Conservation (phyloP, 306 rosid species). For the Quercus cerris region DNA sequence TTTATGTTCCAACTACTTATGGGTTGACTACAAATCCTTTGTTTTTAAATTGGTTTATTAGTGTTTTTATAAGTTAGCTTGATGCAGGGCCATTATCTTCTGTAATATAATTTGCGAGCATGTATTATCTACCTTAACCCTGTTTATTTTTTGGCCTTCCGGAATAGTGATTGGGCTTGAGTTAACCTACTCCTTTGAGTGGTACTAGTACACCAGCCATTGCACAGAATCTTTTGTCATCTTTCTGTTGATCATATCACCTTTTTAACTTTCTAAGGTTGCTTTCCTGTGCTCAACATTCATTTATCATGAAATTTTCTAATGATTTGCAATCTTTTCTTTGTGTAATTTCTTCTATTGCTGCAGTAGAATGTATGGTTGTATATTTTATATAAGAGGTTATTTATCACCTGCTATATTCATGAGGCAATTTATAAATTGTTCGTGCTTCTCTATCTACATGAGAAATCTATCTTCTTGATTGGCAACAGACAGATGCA, state of each 20-base stretch:
- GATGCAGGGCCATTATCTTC: no score
- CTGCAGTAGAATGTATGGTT: no score
- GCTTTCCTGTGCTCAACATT: neutral
- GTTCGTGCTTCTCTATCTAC: no score
- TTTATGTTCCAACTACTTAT: neutral
- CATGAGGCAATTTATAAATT: no score
- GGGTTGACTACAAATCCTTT: neutral
- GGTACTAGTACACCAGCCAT: neutral
- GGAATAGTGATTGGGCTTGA: neutral
- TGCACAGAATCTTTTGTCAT: neutral
- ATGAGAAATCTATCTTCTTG: no score
- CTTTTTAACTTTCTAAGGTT: neutral
- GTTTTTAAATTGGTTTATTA: neutral
- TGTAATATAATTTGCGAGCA: no score
- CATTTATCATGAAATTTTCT: neutral
- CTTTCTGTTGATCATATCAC: neutral
- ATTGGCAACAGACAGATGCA: no score
- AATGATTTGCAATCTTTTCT: no score
- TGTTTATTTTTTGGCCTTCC: neutral
- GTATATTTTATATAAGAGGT: no score
- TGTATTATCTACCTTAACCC: neutral
- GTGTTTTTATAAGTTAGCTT: no score
- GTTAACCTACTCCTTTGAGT: neutral
- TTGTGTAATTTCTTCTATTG: no score
- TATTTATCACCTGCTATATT: no score